Percentiles rank a stretch among this genome's conserved stretches.
Conservation (phyloP, 345 rosid species). For the Eutrema yunnanense region DNA sequence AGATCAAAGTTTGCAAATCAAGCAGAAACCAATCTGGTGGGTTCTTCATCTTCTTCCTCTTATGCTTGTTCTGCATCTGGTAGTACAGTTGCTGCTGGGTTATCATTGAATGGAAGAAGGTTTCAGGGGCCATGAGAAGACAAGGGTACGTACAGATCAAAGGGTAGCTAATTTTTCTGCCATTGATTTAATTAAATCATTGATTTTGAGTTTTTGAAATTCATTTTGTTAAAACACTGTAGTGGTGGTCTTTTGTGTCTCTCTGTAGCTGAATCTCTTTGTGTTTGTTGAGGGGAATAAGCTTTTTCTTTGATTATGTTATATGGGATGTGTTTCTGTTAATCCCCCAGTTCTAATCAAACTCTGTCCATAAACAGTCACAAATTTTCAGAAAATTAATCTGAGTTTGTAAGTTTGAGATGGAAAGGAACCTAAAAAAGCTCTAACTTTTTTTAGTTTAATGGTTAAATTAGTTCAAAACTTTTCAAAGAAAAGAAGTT, state of each 20-base stretch:
- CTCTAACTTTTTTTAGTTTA: background rate
- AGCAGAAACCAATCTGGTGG: conserved; percentile 35
- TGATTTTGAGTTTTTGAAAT: conserved; percentile 17
- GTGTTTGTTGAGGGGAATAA: conserved; percentile 18
- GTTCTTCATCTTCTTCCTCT: conserved; percentile 24
- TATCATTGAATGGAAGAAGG: conserved; percentile 37
- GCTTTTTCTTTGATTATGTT: conserved; percentile 13
- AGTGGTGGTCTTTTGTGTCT: conserved; percentile 15
- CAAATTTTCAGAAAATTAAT: background rate
- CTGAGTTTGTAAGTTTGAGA: background rate
- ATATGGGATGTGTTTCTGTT: conserved; percentile 13
- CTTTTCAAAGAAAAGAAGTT: background rate
- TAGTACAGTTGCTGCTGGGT: conserved; percentile 21
- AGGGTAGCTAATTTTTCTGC: conserved; percentile 15
- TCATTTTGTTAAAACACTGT: conserved; percentile 24
- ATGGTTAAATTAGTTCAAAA: background rate
- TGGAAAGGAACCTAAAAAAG: background rate
- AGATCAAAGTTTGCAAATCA: conserved; percentile 48
- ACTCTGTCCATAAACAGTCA: background rate
- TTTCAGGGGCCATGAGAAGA: conserved; percentile 35
- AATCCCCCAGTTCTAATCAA: conserved; percentile 11
- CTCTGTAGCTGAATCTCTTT: conserved; percentile 13
- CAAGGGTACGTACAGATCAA: conserved; percentile 28
- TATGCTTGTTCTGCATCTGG: conserved; percentile 23
- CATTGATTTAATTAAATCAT: conserved; percentile 27